These are phyloP conservation scores for Penicillium sp. DNA, from an alignment of 2,329 filamentous ascomycete species.

Conservation along the genomic window DNA sequence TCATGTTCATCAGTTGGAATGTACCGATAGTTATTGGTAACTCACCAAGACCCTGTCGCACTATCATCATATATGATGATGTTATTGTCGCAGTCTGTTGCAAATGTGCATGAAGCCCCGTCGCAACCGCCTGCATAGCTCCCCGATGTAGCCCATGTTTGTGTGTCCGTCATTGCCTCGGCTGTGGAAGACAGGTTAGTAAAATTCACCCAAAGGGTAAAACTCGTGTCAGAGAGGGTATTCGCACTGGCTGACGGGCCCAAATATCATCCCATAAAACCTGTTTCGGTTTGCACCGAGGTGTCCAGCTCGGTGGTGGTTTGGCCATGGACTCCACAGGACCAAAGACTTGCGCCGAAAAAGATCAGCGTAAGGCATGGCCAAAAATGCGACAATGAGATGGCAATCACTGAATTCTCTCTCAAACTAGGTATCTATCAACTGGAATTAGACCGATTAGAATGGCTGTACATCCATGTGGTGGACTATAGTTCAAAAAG, in stretches of 20 bases:
- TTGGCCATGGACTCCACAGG: neutral
- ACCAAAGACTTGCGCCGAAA: neutral
- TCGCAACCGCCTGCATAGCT: neutral
- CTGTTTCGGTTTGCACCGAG: neutral
- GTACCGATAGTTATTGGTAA: neutral
- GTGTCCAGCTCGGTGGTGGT: neutral
- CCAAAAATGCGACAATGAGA: neutral
- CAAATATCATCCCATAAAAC: neutral
- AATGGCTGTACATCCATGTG: neutral
- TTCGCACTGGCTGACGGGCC: neutral
- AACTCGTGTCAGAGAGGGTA: neutral
- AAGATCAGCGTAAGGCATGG: neutral
- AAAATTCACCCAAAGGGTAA: neutral
- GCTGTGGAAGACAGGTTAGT: neutral
- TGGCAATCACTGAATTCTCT: neutral
- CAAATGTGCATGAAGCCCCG: neutral
- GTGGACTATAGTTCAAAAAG: neutral
- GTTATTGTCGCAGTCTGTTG: neutral
- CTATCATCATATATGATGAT: constrained; percentile 1
- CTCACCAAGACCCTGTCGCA: neutral
- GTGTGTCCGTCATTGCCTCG: neutral
- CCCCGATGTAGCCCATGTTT: neutral
- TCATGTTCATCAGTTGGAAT: neutral
- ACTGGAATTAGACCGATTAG: neutral
- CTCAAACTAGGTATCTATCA: neutral